phyloP scores from a whole-genome alignment of 345 rosid genomes.

The Euphorbia tirucalli region DNA sequence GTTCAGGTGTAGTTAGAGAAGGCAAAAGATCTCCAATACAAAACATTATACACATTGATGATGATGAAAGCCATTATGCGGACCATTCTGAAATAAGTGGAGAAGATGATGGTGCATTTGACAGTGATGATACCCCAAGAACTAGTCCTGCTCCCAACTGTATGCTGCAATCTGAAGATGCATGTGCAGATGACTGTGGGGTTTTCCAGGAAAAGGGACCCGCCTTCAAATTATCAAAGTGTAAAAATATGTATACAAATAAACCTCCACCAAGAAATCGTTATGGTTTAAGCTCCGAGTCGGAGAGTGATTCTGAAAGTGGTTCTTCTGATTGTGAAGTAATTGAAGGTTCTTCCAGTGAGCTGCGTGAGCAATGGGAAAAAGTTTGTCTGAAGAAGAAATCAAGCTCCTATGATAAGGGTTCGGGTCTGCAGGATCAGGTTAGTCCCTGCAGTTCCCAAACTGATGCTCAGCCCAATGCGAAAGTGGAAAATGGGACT shows the following conservation, averaged over 20 bases:
- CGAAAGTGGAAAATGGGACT: conserved; percentile 22
- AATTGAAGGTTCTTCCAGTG: conserved; percentile 53
- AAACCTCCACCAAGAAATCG: conserved; percentile 17
- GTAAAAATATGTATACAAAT: conserved; percentile 30
- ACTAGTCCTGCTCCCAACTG: conserved; percentile 27
- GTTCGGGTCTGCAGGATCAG: conserved; percentile 28
- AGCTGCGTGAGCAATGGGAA: conserved; percentile 67
- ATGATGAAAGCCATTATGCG: conserved; percentile 33
- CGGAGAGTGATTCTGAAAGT: conserved; percentile 15
- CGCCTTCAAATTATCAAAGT: conserved; percentile 41
- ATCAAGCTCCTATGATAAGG: conserved; percentile 32
- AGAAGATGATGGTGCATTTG: conserved; percentile 27
- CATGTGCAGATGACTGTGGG: conserved; percentile 40
- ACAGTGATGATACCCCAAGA: conserved; percentile 41
- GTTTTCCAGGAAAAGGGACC: conserved; percentile 38
- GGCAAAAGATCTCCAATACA: conserved; percentile 33
- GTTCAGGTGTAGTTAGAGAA: conserved; percentile 31
- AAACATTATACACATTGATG: conserved; percentile 63
- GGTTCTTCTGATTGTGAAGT: conserved; percentile 31
- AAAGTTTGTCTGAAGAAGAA: conserved; percentile 45
- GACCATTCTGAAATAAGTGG: conserved; percentile 21
- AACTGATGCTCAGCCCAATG: conserved; percentile 23
- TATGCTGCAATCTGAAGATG: conserved; percentile 22
- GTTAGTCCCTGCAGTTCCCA: conserved; percentile 29
- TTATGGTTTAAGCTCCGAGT: conserved; percentile 17